These are phyloP conservation scores for Yamadazyma takamatsuzukensis DNA, from an alignment of 805 yeast genomes.

Conservation along the genomic window DNA sequence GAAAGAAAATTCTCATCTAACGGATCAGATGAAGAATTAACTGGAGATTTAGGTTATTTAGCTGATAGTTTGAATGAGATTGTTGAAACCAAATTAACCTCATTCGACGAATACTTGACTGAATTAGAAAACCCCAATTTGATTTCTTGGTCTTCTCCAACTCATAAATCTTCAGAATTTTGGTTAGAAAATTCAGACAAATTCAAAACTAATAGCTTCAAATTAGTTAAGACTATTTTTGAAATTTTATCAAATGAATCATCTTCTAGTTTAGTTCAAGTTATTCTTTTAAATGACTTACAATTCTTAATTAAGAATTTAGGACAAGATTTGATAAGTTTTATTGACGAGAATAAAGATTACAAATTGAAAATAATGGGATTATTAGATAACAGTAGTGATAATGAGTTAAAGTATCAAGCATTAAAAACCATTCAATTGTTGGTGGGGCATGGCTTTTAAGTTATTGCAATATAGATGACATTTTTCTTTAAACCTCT, in stretches of 20 bases:
- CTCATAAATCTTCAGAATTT: conserved; percentile 82
- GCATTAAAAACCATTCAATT: conserved; percentile 95
- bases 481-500: no score
- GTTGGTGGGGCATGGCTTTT: conserved; percentile 63
- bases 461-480: no score
- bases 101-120: conserved; percentile 86
- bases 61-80: conserved; percentile 63
- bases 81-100: conserved; percentile 68
- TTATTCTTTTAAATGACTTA: conserved; percentile 41
- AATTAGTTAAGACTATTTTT: conserved; percentile 60
- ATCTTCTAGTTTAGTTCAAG: conserved; percentile 20
- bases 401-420: conserved; percentile 87
- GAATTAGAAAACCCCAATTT: conserved; percentile 78
- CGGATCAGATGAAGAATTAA: conserved; percentile 76
- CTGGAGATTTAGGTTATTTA: conserved; percentile 62
- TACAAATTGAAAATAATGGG: conserved; percentile 79
- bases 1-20: conserved; percentile 81
- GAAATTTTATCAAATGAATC: conserved; percentile 37
- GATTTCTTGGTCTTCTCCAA: conserved; percentile 77
- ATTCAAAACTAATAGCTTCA: conserved; percentile 78
- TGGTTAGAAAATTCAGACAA: conserved; percentile 79
- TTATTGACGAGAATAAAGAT: conserved; percentile 47
- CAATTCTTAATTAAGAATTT: conserved; percentile 39
- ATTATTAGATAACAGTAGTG: conserved; percentile 63
- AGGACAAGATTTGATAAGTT: conserved; percentile 35